Evolutionary conservation across 805 yeast species (phyloP).

Genomic region (Metschnikowia orientalis): DNA sequence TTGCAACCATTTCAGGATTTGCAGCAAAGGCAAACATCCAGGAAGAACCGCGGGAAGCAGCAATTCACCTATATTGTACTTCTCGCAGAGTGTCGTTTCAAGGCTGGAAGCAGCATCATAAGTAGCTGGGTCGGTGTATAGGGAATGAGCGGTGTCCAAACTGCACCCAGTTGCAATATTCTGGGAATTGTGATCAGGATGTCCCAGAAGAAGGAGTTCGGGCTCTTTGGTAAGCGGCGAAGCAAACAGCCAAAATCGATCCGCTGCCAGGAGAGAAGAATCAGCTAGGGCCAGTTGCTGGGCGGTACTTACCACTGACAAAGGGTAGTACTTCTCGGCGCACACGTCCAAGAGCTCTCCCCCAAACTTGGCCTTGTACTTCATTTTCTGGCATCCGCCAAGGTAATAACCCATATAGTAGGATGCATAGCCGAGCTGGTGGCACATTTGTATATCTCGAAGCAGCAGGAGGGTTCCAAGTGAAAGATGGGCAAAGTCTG

Average conservation of each 20-base stretch:
- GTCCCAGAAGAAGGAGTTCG: conserved; percentile 5
- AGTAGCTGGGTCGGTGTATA: conserved; percentile 10
- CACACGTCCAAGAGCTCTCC: conserved; percentile 64
- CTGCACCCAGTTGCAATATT: too few relatives aligned
- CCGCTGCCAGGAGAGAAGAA: too few relatives aligned
- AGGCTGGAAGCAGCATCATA: conserved; percentile 20
- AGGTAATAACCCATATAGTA: conserved; percentile 81
- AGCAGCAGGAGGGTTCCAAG: conserved; percentile 77
- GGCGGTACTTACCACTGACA: conserved; percentile 24
- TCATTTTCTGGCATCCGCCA: conserved; percentile 77
- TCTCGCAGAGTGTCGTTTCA: conserved; percentile 10
- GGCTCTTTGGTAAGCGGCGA: too few relatives aligned
- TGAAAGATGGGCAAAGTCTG: conserved; percentile 63
- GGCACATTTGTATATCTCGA: conserved; percentile 57
- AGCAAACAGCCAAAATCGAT: conserved; percentile 6
- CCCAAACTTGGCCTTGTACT: conserved; percentile 73
- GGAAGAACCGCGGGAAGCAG: conserved; percentile 44
- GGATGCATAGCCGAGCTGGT: conserved; percentile 43
- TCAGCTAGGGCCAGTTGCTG: background rate
- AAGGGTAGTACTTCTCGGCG: conserved; percentile 40
- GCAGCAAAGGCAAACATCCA: conserved; percentile 47
- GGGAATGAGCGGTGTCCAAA: conserved; percentile 6
- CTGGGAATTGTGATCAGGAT: conserved; percentile 5
- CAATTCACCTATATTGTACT: conserved; percentile 11
- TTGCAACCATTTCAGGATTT: conserved; percentile 33